A percentile compares a stretch with the other conserved stretches of the same genome.
phyloP scores from a whole-genome alignment of 139 green algal species.

The Tetraselmis striata region DNA sequence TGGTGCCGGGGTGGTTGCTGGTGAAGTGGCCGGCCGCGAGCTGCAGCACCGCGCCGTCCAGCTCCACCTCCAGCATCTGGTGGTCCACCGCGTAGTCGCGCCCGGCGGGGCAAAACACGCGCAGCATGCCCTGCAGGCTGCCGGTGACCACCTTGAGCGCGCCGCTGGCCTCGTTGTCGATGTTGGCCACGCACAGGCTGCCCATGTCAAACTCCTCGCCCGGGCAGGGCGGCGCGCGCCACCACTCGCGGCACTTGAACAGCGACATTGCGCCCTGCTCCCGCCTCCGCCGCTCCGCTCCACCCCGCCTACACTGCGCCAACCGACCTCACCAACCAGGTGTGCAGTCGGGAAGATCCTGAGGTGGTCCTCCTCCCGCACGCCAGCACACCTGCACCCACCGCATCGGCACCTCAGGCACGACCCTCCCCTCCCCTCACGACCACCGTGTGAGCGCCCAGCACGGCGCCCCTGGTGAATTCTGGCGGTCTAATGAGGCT shows the following conservation, averaged over 20 bases:
- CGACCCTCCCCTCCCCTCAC: no score
- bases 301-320: no score
- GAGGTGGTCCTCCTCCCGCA: no score
- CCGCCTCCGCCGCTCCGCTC: no score
- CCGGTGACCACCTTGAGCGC: constrained; percentile 54
- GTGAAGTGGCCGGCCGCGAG: constrained; percentile 37
- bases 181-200: constrained; percentile 19
- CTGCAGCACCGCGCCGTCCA: constrained; percentile 43
- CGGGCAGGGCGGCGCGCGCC: constrained; percentile 30
- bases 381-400: no score
- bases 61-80: constrained; percentile 38
- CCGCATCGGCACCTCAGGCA: no score
- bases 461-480: no score
- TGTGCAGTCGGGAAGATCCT: no score
- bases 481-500: no score
- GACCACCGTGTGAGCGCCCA: no score
- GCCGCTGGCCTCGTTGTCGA: constrained; percentile 16
- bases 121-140: constrained; percentile 52
- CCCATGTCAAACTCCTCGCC: constrained; percentile 52
- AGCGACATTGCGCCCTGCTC: constrained; percentile 46
- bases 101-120: constrained; percentile 37
- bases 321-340: no score
- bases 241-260: constrained; percentile 53
- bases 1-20: background rate
- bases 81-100: constrained; percentile 44